Evolutionary conservation across 495 filamentous ascomycete genomes (phyloP).

Genomic region (Tetracladium setigerum): DNA sequence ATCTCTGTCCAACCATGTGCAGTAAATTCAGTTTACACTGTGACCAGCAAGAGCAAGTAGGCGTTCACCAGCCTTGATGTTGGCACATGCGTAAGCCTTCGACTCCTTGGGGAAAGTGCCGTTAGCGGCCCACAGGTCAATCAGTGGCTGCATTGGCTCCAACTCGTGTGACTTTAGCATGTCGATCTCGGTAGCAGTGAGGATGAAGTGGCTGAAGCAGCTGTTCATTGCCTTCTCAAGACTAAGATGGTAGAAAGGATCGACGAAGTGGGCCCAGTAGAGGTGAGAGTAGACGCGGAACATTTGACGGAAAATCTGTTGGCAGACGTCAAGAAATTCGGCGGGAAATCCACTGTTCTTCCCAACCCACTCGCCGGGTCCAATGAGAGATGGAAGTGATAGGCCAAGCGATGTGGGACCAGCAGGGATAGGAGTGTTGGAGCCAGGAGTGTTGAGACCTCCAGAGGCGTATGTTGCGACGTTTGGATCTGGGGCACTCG

Average conservation of each 20-base stretch:
- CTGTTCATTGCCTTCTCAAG: constrained; percentile 85
- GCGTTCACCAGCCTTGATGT: constrained; percentile 27
- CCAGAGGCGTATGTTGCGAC: constrained; percentile 49
- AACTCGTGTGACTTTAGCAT: constrained; percentile 77
- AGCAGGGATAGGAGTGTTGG: constrained; percentile 39
- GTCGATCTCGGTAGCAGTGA: constrained; percentile 76
- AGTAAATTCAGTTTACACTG: too few species aligned
- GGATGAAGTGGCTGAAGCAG: constrained; percentile 88
- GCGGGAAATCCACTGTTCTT: constrained; percentile 83
- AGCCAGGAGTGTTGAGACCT: constrained; percentile 48
- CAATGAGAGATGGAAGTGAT: constrained; percentile 38
- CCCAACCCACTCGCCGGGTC: constrained; percentile 67
- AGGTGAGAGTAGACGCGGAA: constrained; percentile 92
- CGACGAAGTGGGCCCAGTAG: constrained; percentile 76
- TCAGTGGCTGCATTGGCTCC: constrained; percentile 88
- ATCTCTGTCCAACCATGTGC: too few species aligned
- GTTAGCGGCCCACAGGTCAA: constrained; percentile 81
- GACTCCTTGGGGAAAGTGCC: constrained; percentile 71
- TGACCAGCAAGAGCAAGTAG: constrained; percentile 14
- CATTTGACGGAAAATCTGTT: constrained; percentile 93
- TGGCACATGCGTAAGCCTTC: constrained; percentile 49
- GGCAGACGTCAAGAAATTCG: constrained; percentile 76
- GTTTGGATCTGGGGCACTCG: constrained; percentile 35
- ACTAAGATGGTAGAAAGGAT: constrained; percentile 78
- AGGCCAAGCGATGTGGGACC: constrained; percentile 39